Evolutionary conservation across 164 flowering plant genomes (phyloP), one percentile per base, ranked within the genome.

Genomic region (Umbellularia californica): DNA sequence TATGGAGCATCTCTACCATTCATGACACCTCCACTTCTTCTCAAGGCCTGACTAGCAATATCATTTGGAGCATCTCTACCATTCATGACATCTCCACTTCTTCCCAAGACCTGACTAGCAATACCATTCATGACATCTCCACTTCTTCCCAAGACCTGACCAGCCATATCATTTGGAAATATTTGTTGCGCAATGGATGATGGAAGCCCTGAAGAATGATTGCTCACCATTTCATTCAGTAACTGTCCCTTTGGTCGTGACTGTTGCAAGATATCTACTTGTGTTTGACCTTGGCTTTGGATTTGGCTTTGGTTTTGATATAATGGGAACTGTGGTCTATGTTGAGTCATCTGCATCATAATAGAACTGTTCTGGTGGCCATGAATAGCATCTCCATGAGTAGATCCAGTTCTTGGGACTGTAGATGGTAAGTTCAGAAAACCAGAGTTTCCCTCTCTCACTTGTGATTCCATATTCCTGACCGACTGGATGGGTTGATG

Each of bases 401-500:
- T 1, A 5, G 73, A 69, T 58, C 72, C 41, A 12, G 75, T 62
- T 68, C 79, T 75, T 22, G 25, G 64, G 15, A 67, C 15, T 22
- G 71, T 60, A 28, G n/a, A 22, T 65, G 75, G 74, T 51, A 52
- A 24, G 27, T 41, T 77, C 7, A 58, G 51, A 35, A 50, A 77
- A 15, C 66, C 68, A 3, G 76, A 65, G n/a, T 50, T 51, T n/a
- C 72, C 77, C 35, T 76, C 79, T 23, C 30, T 72, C 14, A 75
- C 75, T 74, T 83, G 92, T 77, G 81, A 74, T 69, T 82, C 84
- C 77, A 85, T 33, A 80, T 58, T 77, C 35, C 87, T 85, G 33
- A 85, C 80, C 4, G 90, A 77, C 63, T 83, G 89, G 3, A 86
- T 80, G 24, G 93, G 77, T 6, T 85, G 90, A 65, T 88, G 89